Base-by-base conservation (phyloP, 164 flowering plant species). In the Paratinospora sagittata region DNA sequence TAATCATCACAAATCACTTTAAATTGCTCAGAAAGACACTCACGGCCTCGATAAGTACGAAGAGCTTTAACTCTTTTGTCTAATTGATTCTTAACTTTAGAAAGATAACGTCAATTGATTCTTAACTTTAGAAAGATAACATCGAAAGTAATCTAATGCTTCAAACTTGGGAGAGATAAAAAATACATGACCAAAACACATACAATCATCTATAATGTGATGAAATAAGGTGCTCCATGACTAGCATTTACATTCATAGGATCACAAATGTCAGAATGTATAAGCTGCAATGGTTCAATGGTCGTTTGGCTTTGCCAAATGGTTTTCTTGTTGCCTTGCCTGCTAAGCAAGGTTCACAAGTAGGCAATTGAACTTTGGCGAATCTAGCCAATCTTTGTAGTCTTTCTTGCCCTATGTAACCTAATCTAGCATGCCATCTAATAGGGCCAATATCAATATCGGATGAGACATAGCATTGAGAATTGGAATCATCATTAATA, bases 121-220 rank as follows among this genome's bases (percentile, higher is more conserved):
- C 63, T 72, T 30, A 21, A 66, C 63, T 4, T 45, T 0, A 1
- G 17, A 1, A 0, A 23, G 6, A 57, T 16, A 72, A 6, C n/a
- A 8, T 30, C 47, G 63, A 26, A 63, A 64, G 45, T 68, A 71
- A 10, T 45, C n/a, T 8, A 71, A 64, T 36, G 70, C 58, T 23
- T 72, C 24, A 12, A 0, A 37, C 10, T 24, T 13, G n/a, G 66
- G 70, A 8, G 36, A 23, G n/a, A 72, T 47, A 55, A 66, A 57
- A 12, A 52, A 66, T 0, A 72, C 36, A 66, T 66, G 17, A 72
- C 27, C 21, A 4, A 8, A 73, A 0, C 72, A 62, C 26, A 66
- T 16, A 21, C 11, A 78, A 34, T 75, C 76, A 69, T 75, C 78
- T 0, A 75, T 69, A 65, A 75, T 17, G 73, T 78, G 41, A 79